Percentiles rank a stretch among this genome's conserved stretches.
Evolutionary conservation across 305 asterid species (phyloP).

Genomic region (Petunia hybrid): DNA sequence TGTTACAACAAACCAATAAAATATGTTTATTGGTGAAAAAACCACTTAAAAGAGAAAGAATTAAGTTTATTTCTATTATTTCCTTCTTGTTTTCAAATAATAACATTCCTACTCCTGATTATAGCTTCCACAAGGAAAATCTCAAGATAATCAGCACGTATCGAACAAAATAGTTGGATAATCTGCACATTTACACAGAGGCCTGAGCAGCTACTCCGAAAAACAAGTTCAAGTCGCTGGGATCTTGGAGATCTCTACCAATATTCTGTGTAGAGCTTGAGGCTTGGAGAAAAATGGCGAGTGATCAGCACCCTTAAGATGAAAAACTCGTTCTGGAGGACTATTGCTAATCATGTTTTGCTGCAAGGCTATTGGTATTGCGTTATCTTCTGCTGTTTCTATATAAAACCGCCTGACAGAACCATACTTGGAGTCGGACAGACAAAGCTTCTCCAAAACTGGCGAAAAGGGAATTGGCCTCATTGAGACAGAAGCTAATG

Average conservation of each 20-base stretch:
- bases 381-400: conserved; percentile 84
- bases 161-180: conserved; percentile 4
- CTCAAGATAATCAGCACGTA: not conserved
- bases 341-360: conserved; percentile 67
- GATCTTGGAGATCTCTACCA: conserved; percentile 83
- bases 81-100: not conserved
- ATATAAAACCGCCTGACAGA: conserved; percentile 81
- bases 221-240: conserved; percentile 41
- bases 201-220: not conserved
- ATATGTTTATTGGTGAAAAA: not conserved
- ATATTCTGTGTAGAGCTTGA: conserved; percentile 81
- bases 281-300: conserved; percentile 98
- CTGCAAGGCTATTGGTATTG: conserved; percentile 77
- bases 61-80: conserved; percentile 19
- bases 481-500: conserved; percentile 95
- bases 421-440: conserved; percentile 79
- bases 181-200: not conserved
- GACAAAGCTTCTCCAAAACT: conserved; percentile 79
- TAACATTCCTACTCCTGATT: not conserved
- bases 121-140: conserved; percentile 15
- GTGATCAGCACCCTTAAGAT: conserved; percentile 91
- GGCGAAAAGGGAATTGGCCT: conserved; percentile 91
- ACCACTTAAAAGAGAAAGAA: not conserved
- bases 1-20: not conserved
- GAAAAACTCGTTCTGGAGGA: conserved; percentile 78